Evolutionary conservation across 805 yeast species (phyloP).

Genomic region (Saccharomycopsis sp.): DNA sequence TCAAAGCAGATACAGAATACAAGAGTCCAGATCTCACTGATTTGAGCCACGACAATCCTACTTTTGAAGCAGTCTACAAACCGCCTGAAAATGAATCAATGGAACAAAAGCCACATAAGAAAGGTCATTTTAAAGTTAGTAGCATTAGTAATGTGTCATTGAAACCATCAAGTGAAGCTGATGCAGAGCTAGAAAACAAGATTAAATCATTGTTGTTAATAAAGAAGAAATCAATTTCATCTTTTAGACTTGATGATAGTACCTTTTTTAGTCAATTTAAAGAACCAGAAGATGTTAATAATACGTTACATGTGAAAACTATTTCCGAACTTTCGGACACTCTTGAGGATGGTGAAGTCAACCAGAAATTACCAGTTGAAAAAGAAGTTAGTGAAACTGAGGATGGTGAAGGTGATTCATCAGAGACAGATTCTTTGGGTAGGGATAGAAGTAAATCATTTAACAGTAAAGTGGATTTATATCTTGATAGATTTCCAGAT

Average conservation of each 20-base stretch:
- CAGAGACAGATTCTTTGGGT: background rate
- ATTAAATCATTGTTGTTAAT: conserved; percentile 18
- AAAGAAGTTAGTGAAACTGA: background rate
- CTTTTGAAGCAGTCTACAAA: background rate
- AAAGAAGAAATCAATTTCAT: conserved; percentile 1
- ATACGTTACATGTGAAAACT: background rate
- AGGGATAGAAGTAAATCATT: background rate
- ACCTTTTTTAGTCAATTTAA: background rate
- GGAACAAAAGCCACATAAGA: background rate
- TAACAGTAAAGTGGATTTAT: conserved; percentile 18
- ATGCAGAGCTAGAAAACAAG: conserved; percentile 20
- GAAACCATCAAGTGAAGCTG: conserved; percentile 18
- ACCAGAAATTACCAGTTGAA: no score
- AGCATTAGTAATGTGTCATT: background rate
- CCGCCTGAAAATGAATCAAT: background rate
- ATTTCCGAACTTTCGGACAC: background rate
- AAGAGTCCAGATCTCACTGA: no score
- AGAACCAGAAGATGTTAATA: background rate
- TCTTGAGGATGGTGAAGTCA: background rate
- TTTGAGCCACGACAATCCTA: background rate
- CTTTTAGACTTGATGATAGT: background rate
- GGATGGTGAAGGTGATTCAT: background rate
- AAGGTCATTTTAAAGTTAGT: background rate
- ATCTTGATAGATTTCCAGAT: conserved; percentile 20
- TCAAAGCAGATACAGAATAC: background rate